Conservation (phyloP, 495 filamentous ascomycete species). For the Cetradonia linearis region DNA sequence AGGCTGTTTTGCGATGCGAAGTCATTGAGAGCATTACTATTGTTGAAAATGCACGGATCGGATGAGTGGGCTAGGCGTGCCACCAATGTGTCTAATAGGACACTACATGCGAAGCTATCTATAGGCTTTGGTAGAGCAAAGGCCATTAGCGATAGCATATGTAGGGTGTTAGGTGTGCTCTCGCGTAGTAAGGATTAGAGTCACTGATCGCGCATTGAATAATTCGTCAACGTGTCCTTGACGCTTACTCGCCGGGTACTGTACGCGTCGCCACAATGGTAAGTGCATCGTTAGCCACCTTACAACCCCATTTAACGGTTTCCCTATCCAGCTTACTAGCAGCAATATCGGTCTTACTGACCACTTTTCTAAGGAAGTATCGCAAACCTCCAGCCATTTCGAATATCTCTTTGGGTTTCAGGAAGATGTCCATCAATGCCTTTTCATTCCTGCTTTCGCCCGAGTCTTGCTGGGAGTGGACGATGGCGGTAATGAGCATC, state of each 20-base stretch:
- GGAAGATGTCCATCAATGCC: constrained; percentile 54
- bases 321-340: constrained; percentile 49
- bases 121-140: not conserved
- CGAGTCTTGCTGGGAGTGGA: constrained; percentile 42
- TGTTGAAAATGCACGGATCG: too few relatives aligned
- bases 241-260: not conserved
- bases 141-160: not conserved
- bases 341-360: constrained; percentile 64
- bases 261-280: constrained; percentile 35
- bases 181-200: not conserved
- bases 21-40: too few relatives aligned
- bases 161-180: not conserved
- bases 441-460: constrained; percentile 39
- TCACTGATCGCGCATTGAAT: not conserved
- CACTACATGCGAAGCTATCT: not conserved
- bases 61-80: not conserved
- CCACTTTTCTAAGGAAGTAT: constrained; percentile 67
- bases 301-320: constrained; percentile 60
- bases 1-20: too few relatives aligned
- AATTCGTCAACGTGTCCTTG: not conserved
- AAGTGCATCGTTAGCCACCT: constrained; percentile 49
- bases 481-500: constrained; percentile 62
- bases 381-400: constrained; percentile 60
- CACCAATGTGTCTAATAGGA: not conserved
- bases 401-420: constrained; percentile 46